Evolutionary conservation across 352 stramenopile genomes (phyloP).

Genomic region (Elongisporangium anandrum): DNA sequence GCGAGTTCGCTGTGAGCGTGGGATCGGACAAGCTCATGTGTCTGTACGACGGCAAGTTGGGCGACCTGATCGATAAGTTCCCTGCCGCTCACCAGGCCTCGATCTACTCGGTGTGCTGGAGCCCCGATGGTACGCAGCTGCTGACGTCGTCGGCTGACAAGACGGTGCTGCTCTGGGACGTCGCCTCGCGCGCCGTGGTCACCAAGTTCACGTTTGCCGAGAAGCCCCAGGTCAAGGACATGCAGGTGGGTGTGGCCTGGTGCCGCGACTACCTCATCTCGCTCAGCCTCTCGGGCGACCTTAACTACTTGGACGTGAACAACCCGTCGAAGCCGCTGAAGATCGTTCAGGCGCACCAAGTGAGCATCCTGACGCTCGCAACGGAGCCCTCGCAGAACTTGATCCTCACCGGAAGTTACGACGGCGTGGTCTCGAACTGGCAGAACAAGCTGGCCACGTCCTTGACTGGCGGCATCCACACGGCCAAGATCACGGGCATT

Average conservation of each 20-base stretch:
- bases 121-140: constrained; percentile 85
- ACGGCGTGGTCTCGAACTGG: constrained; percentile 92
- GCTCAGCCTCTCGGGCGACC: constrained; percentile 78
- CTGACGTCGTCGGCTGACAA: constrained; percentile 96
- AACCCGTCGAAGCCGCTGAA: constrained; percentile 70
- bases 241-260: constrained; percentile 74
- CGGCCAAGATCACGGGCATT: constrained; percentile 81
- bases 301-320: constrained; percentile 73
- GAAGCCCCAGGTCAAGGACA: constrained; percentile 76
- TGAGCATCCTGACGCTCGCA: constrained; percentile 87
- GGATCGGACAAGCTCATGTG: constrained; percentile 94
- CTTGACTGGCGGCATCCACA: constrained; percentile 43
- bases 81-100: constrained; percentile 82
- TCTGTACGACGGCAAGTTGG: constrained; percentile 93
- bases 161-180: constrained; percentile 91
- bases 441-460: constrained; percentile 49
- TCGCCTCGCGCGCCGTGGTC: constrained; percentile 62
- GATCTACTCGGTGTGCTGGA: constrained; percentile 96
- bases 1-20: constrained; percentile 88
- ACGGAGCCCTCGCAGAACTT: constrained; percentile 62
- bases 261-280: constrained; percentile 77
- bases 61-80: constrained; percentile 82
- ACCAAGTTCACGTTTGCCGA: constrained; percentile 79
- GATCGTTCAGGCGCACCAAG: constrained; percentile 89
- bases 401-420: constrained; percentile 93